Base-by-base conservation (phyloP, 2,329 filamentous ascomycete species). In the Apiospora aurea region DNA sequence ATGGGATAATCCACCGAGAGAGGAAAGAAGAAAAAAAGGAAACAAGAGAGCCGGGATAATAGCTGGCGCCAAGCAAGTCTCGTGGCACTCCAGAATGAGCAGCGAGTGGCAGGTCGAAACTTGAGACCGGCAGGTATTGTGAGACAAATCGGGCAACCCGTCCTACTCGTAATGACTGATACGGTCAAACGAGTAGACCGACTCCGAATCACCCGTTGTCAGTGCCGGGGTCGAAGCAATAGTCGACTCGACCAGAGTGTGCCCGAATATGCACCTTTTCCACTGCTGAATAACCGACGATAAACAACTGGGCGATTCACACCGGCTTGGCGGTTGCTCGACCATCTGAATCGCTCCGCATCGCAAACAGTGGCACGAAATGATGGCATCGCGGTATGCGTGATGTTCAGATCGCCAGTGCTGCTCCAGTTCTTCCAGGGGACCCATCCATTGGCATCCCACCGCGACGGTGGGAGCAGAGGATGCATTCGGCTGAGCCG, bases 381-480 rank as follows among this genome's bases (percentile, higher is more conserved):
- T 67, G 2, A 69, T 61, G 24, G 72, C 67, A 2, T 72, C 73
- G 4, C 75, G 46, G 67, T 80, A 79, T n/a, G 71, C 34, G 29
- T 75, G 75, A 47, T 80, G 79, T 14, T 70, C 49, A 21, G 47
- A 69, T 26, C 67, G 61, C 49, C 78, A 80, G 67, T 80, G 79
- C 38, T 10, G 16, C 2, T 51, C 38, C n/a, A 80, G 72, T 38
- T 76, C 69, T 14, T 73, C 8, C 26, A 78, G 70, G 8, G 78
- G 72, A 4, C 79, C 79, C 2, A 77, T 76, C 79, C 79, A 80
- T 4, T 73, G 29, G 57, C 79, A 80, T 2, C 61, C 21, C 34
- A 74, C 73, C 14, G 71, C 71, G 4, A 73, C n/a, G 68, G 41
- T 16, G 4, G 66, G 24, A 13, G 41, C 2, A 11, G 66, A 68